Percentiles rank a stretch among this genome's conserved stretches.
phyloP scores from a whole-genome alignment of 116 monocot species.

The Zostera marina region DNA sequence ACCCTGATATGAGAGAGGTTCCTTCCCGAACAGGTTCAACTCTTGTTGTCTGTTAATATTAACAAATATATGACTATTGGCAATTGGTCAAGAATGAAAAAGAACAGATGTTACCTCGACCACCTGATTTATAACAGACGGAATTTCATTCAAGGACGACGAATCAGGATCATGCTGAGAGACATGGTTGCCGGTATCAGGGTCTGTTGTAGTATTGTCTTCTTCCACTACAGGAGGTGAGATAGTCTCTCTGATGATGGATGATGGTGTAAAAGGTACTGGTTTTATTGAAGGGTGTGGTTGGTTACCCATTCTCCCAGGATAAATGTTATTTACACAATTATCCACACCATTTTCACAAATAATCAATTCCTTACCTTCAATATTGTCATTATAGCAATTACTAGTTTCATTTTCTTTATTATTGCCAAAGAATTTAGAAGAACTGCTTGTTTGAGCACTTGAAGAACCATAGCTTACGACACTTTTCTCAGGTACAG shows the following conservation, averaged over 20 bases:
- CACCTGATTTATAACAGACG: conserved; percentile 6
- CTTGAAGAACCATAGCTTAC: conserved; percentile 3
- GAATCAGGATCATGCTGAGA: conserved; percentile 13
- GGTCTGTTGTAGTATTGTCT: conserved; percentile 7
- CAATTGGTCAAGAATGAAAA: conserved; percentile 7
- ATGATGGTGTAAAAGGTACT: conserved; percentile 8
- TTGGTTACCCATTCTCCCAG: conserved; percentile 11
- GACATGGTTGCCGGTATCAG: conserved; percentile 3
- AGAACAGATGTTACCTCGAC: conserved; percentile 5
- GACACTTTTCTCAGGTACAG: neutral
- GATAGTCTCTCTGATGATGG: neutral
- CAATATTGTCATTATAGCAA: neutral
- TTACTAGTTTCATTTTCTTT: conserved; percentile 5
- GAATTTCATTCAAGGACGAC: conserved; percentile 4
- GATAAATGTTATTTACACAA: conserved; percentile 4
- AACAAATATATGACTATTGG: conserved; percentile 7
- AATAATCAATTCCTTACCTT: conserved; percentile 22
- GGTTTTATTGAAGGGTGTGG: conserved; percentile 20
- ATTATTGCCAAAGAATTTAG: neutral
- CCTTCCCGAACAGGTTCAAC: conserved; percentile 18
- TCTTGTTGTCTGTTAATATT: neutral
- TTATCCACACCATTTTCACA: conserved; percentile 8
- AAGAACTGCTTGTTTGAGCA: conserved; percentile 3
- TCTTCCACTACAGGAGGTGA: conserved; percentile 1
- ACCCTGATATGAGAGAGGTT: conserved; percentile 10